These are phyloP conservation scores for Aspergillus sp. DNA, from an alignment of 2,329 filamentous ascomycete genomes.

Conservation along the genomic window DNA sequence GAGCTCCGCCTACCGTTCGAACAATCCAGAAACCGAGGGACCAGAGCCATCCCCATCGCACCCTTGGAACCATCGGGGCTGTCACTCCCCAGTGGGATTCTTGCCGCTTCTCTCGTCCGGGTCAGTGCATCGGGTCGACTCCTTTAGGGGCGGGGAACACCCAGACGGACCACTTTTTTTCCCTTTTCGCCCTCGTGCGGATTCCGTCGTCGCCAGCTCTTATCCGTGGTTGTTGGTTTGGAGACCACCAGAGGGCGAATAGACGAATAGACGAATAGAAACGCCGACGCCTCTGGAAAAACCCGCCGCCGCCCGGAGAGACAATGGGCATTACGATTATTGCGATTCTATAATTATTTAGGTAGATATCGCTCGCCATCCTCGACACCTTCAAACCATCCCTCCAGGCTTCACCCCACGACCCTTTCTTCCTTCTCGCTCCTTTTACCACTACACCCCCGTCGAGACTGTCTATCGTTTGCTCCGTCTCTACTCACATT, in stretches of 20 bases:
- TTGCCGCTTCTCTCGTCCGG: background rate
- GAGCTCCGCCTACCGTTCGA: background rate
- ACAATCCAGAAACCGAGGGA: background rate
- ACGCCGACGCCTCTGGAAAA: conserved; percentile 3
- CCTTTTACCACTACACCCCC: no score
- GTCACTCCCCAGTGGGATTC: background rate
- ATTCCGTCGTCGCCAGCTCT: conserved; percentile 11
- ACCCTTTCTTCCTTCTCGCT: no score
- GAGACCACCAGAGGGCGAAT: conserved; percentile 3
- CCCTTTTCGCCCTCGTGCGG: background rate
- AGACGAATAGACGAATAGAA: no score
- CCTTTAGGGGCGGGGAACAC: conserved; percentile 16
- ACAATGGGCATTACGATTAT: no score
- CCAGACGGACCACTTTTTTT: conserved; percentile 9
- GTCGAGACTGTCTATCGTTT: no score
- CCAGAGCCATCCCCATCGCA: background rate
- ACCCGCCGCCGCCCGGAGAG: background rate
- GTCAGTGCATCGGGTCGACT: background rate
- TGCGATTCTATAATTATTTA: no score
- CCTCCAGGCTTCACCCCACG: no score
- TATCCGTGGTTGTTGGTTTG: conserved; percentile 14
- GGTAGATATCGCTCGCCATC: no score
- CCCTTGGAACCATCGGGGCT: conserved; percentile 4
- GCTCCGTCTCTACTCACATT: no score
- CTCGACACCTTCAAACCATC: no score